A percentile compares a stretch with the other conserved stretches of the same genome.
These are phyloP conservation scores for Cicer cuneatum DNA, from an alignment of 306 rosid genomes.

Conservation along the genomic window DNA sequence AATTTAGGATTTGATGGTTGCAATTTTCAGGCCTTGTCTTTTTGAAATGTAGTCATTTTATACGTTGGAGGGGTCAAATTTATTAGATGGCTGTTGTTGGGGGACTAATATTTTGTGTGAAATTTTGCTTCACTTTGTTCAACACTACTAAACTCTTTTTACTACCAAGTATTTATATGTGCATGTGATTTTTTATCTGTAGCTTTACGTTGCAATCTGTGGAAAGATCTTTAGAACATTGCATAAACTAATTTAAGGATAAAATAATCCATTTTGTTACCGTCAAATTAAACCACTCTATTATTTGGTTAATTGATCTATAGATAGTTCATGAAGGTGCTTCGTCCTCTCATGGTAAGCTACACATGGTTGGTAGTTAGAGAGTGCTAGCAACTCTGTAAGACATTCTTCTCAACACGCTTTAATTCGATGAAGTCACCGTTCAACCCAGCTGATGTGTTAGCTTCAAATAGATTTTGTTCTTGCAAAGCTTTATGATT, in stretches of 20 bases:
- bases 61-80: constrained; percentile 36
- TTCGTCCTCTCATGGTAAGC: too few species aligned
- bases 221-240: not conserved
- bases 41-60: constrained; percentile 30
- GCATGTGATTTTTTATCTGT: not conserved
- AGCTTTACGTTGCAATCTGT: not conserved
- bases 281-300: not conserved
- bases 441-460: too few species aligned
- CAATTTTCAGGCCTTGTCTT: constrained; percentile 29
- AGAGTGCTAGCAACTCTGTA: too few species aligned
- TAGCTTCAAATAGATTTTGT: too few species aligned
- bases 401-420: too few species aligned
- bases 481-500: too few species aligned
- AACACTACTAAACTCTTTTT: not conserved
- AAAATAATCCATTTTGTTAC: too few species aligned
- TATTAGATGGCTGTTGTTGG: constrained; percentile 34
- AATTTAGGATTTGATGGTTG: constrained; percentile 39
- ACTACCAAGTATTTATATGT: not conserved
- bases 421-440: too few species aligned
- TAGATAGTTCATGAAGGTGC: not conserved
- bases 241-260: not conserved
- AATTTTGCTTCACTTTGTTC: constrained; percentile 35
- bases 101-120: constrained; percentile 39
- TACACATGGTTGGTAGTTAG: too few species aligned
- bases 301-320: not conserved